Evolutionary conservation across 331 rosid species (phyloP).

Genomic region (Rhamnella rubrinervis): DNA sequence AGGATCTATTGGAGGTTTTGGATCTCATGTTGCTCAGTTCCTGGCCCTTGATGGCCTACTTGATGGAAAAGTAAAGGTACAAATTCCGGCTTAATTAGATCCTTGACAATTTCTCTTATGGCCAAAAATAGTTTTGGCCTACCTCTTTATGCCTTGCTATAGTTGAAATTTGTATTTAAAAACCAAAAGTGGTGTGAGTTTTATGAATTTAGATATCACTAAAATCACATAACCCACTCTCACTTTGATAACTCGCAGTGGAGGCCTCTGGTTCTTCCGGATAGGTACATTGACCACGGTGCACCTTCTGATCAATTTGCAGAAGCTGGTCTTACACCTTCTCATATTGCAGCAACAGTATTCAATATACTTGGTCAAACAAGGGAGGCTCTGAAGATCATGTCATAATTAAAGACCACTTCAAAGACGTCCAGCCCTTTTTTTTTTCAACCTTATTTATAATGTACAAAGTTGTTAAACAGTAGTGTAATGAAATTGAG

Average conservation of each 20-base stretch:
- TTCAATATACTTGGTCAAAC: conserved; percentile 84
- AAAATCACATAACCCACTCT: conserved; percentile 18
- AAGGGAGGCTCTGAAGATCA: conserved; percentile 79
- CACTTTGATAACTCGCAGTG: conserved; percentile 53
- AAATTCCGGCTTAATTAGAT: background rate
- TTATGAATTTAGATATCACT: too few relatives aligned
- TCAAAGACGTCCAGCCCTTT: background rate
- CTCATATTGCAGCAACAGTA: conserved; percentile 89
- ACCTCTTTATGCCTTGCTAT: too few relatives aligned
- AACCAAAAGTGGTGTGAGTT: too few relatives aligned
- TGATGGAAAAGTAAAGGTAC: conserved; percentile 77
- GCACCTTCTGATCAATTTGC: conserved; percentile 71
- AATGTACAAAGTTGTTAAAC: background rate
- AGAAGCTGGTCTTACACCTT: conserved; percentile 75
- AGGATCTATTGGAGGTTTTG: conserved; percentile 96
- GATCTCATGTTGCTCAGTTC: conserved; percentile 94
- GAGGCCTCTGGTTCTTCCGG: conserved; percentile 96
- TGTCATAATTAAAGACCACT: conserved; percentile 39
- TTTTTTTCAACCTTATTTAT: conserved; percentile 1
- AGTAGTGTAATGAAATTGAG: too few relatives aligned
- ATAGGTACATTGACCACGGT: conserved; percentile 85
- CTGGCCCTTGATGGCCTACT: conserved; percentile 95
- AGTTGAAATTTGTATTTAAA: too few relatives aligned
- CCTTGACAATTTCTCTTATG: background rate
- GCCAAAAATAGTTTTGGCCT: too few relatives aligned